A percentile compares a stretch with the other conserved stretches of the same genome.
phyloP scores from a whole-genome alignment of 2,329 filamentous ascomycete genomes.

The Fusarium sp. region DNA sequence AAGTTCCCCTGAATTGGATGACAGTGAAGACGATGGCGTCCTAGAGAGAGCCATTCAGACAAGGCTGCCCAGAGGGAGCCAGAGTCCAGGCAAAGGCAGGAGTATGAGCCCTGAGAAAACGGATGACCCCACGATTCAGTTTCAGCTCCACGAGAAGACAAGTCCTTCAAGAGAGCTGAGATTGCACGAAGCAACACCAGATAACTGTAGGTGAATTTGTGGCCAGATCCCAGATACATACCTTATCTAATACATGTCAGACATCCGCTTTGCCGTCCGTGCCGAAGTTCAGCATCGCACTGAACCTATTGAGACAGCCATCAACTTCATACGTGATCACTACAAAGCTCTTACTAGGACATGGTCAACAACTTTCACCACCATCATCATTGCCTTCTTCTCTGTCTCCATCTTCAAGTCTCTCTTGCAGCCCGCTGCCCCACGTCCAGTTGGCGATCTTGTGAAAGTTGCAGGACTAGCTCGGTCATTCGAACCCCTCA shows the following conservation, averaged over 20 bases:
- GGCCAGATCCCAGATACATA: not conserved
- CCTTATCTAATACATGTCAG: conserved; percentile 54
- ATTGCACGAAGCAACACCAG: conserved; percentile 45
- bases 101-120: conserved; percentile 58
- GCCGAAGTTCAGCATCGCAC: conserved; percentile 89
- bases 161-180: conserved; percentile 38
- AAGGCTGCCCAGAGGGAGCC: conserved; percentile 63
- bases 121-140: conserved; percentile 52
- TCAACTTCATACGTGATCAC: conserved; percentile 69
- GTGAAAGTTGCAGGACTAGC: conserved; percentile 91
- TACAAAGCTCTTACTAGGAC: conserved; percentile 72
- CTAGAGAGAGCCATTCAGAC: conserved; percentile 64
- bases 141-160: conserved; percentile 41
- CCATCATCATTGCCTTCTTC: conserved; percentile 68
- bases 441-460: conserved; percentile 66
- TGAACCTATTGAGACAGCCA: conserved; percentile 80
- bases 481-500: conserved; percentile 90
- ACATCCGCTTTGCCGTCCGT: conserved; percentile 86
- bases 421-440: conserved; percentile 72
- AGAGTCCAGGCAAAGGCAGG: conserved; percentile 63
- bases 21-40: conserved; percentile 52
- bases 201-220: conserved; percentile 60
- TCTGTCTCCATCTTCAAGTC: conserved; percentile 71
- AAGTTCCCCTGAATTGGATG: conserved; percentile 40
- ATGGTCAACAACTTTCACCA: conserved; percentile 72